Evolutionary conservation across 1,139 yeast species (phyloP).

Genomic region (Kluyveromyces sp.): DNA sequence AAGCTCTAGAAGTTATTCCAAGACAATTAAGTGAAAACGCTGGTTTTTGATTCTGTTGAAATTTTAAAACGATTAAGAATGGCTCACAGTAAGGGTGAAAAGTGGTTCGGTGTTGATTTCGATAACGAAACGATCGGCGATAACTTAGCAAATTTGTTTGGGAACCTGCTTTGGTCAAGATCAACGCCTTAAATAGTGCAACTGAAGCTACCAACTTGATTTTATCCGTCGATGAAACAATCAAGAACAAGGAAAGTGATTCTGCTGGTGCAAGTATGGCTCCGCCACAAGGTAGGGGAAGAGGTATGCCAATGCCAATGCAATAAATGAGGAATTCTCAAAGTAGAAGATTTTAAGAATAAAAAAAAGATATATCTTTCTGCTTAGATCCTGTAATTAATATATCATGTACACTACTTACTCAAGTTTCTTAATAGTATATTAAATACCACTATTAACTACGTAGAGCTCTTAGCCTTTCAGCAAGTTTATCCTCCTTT

Average conservation of each 20-base stretch:
- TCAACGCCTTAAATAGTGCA: slow-evolving; percentile 90
- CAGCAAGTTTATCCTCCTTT: slow-evolving; percentile 81
- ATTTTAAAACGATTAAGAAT: slow-evolving; percentile 82
- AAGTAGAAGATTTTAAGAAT: not conserved
- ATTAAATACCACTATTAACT: slow-evolving; percentile 17
- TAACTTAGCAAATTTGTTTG: slow-evolving; percentile 81
- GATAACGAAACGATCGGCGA: slow-evolving; percentile 75
- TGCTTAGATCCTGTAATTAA: slow-evolving; percentile 2
- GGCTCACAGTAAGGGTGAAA: slow-evolving; percentile 89
- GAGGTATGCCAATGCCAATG: slow-evolving; percentile 51
- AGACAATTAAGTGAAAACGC: slow-evolving; percentile 97
- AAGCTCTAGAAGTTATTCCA: slow-evolving; percentile 91
- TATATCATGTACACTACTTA: slow-evolving; percentile 6
- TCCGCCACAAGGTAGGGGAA: slow-evolving; percentile 49
- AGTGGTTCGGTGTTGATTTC: slow-evolving; percentile 89
- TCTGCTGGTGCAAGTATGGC: slow-evolving; percentile 47
- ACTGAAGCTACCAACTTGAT: slow-evolving; percentile 96
- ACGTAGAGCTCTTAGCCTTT: slow-evolving; percentile 76
- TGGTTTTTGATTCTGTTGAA: slow-evolving; percentile 93
- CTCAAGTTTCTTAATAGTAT: slow-evolving; percentile 2
- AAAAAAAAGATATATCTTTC: not conserved
- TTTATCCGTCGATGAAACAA: slow-evolving; percentile 91
- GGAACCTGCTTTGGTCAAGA: slow-evolving; percentile 95
- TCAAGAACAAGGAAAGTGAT: slow-evolving; percentile 64
- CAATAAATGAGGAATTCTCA: slow-evolving; percentile 9